A percentile compares a stretch with the other conserved stretches of the same genome.
phyloP scores from a whole-genome alignment of 805 yeast species.

The Kodamaea restingae region DNA sequence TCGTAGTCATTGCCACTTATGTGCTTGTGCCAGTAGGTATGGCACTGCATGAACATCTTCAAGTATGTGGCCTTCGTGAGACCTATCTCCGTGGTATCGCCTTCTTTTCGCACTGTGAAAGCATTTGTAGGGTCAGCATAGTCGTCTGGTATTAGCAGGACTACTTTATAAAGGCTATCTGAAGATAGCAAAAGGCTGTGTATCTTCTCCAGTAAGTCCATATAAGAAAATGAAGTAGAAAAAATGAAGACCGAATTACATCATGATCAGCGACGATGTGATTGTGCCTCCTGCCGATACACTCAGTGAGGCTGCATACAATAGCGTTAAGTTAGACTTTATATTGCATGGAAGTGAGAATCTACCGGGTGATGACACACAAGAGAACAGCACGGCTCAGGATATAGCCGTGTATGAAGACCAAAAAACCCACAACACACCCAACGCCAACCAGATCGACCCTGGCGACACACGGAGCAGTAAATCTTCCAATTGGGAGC shows the following conservation, averaged over 20 bases:
- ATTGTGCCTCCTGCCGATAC: conserved; percentile 27
- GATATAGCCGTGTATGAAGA: neutral
- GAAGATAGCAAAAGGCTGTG: neutral
- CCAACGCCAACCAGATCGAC: neutral
- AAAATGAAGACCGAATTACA: neutral
- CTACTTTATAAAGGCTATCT: conserved; percentile 5
- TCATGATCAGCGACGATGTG: neutral
- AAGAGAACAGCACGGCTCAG: too few species aligned
- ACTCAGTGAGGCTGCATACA: conserved; percentile 31
- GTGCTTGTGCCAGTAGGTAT: conserved; percentile 24
- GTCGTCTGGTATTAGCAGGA: conserved; percentile 11
- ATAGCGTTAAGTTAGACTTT: conserved; percentile 25
- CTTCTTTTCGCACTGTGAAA: conserved; percentile 2
- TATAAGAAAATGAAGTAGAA: neutral
- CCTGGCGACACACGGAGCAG: neutral
- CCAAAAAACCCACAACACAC: neutral
- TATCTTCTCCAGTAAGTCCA: conserved; percentile 6
- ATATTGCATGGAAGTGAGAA: conserved; percentile 8
- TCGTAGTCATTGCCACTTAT: conserved; percentile 2
- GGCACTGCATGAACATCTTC: conserved; percentile 30
- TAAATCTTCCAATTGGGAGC: conserved; percentile 59
- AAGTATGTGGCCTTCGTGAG: conserved; percentile 28
- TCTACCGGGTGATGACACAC: neutral
- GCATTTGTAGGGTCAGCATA: neutral
- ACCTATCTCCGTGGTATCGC: conserved; percentile 26